Conservation (phyloP, 2,329 filamentous ascomycete species). For the Westerdykella ornata region DNA sequence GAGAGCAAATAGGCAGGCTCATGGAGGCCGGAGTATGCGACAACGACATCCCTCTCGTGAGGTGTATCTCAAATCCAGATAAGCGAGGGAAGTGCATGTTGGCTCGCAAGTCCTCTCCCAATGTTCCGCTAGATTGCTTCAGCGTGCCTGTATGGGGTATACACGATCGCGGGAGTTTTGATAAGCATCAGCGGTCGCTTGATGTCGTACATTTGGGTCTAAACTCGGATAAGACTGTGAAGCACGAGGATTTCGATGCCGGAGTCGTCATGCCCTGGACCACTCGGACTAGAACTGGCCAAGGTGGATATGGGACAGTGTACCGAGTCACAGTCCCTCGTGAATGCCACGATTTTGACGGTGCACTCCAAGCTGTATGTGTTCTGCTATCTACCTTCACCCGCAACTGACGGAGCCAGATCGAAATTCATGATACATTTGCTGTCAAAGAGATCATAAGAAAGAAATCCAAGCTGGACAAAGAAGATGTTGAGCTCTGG, state of each 20-base stretch:
- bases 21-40: slow-evolving; percentile 1
- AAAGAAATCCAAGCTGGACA: not conserved
- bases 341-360: slow-evolving; percentile 3
- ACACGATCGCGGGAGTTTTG: not conserved
- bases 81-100: too few species aligned
- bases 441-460: not conserved
- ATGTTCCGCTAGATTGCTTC: not conserved
- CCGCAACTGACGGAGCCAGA: not conserved
- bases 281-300: not conserved
- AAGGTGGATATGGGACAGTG: slow-evolving; percentile 4
- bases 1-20: not conserved
- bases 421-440: not conserved
- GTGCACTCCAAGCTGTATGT: not conserved
- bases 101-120: too few species aligned
- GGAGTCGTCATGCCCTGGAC: slow-evolving; percentile 3
- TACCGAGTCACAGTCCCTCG: slow-evolving; percentile 1
- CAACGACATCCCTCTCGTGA: slow-evolving; percentile 1
- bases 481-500: slow-evolving; percentile 3
- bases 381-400: not conserved
- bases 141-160: not conserved
- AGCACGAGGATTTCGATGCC: slow-evolving; percentile 1
- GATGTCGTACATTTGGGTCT: not conserved
- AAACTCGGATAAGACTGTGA: not conserved
- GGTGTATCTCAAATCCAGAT: not conserved
- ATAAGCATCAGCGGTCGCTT: not conserved